phyloP scores from a whole-genome alignment of 2,329 filamentous ascomycete species.

The Verticillium longisporum region DNA sequence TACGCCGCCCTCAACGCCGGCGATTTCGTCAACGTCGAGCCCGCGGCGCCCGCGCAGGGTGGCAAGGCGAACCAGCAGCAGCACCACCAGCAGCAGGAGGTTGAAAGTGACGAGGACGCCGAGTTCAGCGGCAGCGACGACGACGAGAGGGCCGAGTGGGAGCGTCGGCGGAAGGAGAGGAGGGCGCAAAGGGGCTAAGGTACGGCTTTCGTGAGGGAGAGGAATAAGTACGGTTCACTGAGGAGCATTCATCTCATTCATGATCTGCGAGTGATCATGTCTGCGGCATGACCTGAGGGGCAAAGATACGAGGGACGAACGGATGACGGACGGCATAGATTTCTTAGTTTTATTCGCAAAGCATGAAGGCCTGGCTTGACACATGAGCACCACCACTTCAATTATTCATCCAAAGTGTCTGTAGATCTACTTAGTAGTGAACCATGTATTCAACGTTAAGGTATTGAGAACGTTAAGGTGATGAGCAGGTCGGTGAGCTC shows the following conservation, averaged over 20 bases:
- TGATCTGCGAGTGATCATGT: neutral
- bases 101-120: conserved; percentile 40
- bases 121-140: conserved; percentile 60
- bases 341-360: neutral
- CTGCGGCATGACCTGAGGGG: neutral
- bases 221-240: neutral
- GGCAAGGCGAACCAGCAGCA: conserved; percentile 8
- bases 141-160: conserved; percentile 56
- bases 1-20: conserved; percentile 53
- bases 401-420: no score
- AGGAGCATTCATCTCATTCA: neutral
- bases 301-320: neutral
- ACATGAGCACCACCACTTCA: neutral
- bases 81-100: conserved; percentile 17
- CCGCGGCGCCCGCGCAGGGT: conserved; percentile 13
- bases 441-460: no score
- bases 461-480: no score
- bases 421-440: no score
- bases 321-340: neutral
- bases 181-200: conserved; percentile 16
- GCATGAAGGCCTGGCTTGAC: neutral
- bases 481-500: no score
- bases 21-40: conserved; percentile 42
- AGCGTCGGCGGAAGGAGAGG: conserved; percentile 41
- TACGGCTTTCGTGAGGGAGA: neutral